Evolutionary conservation across 331 rosid genomes (phyloP).

Genomic region (Malus hybrid): DNA sequence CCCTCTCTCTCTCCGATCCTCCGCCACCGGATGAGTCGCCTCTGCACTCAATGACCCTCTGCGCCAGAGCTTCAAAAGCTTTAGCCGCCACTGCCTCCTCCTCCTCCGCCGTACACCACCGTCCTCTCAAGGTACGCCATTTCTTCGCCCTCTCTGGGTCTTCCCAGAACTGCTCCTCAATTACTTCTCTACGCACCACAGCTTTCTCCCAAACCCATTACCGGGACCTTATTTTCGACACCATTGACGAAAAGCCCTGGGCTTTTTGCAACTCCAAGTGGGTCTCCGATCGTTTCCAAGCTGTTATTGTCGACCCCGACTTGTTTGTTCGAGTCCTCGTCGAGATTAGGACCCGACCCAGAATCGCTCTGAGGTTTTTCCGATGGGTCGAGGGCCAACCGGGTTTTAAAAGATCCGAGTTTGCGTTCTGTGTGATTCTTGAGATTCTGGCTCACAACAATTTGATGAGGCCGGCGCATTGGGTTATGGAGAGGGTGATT

Average conservation of each 20-base stretch:
- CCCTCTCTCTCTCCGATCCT: not conserved
- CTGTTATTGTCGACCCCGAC: conserved; percentile 46
- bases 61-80: conserved; percentile 50
- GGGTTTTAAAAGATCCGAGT: not conserved
- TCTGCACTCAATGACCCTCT: conserved; percentile 64
- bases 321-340: conserved; percentile 43
- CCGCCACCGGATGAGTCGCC: not conserved
- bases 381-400: conserved; percentile 34
- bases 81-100: conserved; percentile 13
- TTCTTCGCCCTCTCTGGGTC: conserved; percentile 14
- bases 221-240: conserved; percentile 31
- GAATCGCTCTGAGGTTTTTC: conserved; percentile 49
- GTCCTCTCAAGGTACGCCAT: conserved; percentile 32
- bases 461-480: not conserved
- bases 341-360: conserved; percentile 36
- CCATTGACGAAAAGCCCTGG: conserved; percentile 37
- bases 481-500: not conserved
- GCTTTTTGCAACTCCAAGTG: conserved; percentile 22
- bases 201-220: conserved; percentile 15
- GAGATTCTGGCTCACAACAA: not conserved
- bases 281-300: conserved; percentile 29
- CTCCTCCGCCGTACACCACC: not conserved
- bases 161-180: conserved; percentile 11
- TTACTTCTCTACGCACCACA: not conserved
- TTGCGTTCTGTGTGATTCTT: not conserved